phyloP scores from a whole-genome alignment of 192 early-diverging fungal species.

The Coemansia sp. region DNA sequence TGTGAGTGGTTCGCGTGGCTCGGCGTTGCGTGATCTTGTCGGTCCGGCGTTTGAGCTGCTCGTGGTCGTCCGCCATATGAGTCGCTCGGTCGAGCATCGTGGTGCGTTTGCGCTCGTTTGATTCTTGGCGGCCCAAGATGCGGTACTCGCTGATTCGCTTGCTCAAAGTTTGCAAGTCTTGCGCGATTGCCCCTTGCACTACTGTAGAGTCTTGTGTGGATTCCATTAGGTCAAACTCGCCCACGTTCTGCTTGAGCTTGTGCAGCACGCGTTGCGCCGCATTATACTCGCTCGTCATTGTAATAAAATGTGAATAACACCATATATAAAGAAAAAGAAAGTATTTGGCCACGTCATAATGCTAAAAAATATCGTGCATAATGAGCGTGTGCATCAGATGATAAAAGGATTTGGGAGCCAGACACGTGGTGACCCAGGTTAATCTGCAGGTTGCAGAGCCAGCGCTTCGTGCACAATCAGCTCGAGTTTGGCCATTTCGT shows the following conservation, averaged over 20 bases:
- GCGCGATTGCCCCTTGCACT: conserved; percentile 28
- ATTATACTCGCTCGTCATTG: conserved; percentile 54
- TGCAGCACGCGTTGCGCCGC: conserved; percentile 52
- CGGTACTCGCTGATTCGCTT: conserved; percentile 50
- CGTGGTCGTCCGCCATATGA: conserved; percentile 40
- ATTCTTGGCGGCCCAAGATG: conserved; percentile 39
- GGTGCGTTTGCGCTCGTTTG: conserved; percentile 44
- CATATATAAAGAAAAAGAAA: conserved; percentile 1
- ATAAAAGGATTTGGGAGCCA: neutral
- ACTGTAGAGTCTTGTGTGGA: conserved; percentile 12
- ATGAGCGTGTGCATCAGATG: neutral
- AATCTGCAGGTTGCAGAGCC: neutral
- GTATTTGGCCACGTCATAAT: neutral
- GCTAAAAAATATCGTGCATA: neutral
- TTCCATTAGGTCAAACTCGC: conserved; percentile 38
- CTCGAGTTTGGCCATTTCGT: conserved; percentile 36
- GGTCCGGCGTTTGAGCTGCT: conserved; percentile 38
- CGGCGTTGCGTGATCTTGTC: conserved; percentile 41
- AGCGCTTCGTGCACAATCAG: conserved; percentile 27
- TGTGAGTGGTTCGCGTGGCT: conserved; percentile 8
- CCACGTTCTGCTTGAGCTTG: conserved; percentile 47
- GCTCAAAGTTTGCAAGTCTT: conserved; percentile 39
- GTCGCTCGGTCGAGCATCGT: conserved; percentile 42
- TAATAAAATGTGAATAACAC: neutral
- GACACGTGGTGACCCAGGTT: neutral